Conservation (phyloP, 2,329 filamentous ascomycete genomes). For the Annulohypoxylon truncatum region DNA sequence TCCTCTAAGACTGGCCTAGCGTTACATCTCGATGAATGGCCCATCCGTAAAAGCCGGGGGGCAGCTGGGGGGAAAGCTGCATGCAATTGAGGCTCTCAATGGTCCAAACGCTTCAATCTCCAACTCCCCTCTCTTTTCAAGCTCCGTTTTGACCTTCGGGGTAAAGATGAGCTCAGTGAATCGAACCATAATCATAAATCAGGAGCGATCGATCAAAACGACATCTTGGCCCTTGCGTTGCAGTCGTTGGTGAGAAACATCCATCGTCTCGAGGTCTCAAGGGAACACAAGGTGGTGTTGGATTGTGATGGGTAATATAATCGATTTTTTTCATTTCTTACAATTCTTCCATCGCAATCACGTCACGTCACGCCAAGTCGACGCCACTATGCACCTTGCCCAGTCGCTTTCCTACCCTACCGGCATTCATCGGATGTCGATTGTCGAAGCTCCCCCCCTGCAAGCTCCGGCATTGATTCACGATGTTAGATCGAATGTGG, state of each 20-base stretch:
- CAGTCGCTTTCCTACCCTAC: conserved; percentile 26
- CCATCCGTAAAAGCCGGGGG: conserved; percentile 37
- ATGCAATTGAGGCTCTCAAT: conserved; percentile 40
- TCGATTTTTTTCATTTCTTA: conserved; percentile 14
- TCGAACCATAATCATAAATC: background rate
- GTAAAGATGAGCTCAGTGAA: conserved; percentile 24
- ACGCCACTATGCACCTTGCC: conserved; percentile 35
- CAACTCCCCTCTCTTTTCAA: conserved; percentile 2
- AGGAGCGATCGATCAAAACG: conserved; percentile 5
- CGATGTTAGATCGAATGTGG: conserved; percentile 34
- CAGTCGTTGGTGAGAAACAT: conserved; percentile 1
- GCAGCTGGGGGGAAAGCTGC: conserved; percentile 31
- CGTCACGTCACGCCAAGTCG: conserved; percentile 38
- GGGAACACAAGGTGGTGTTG: background rate
- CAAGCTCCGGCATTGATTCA: conserved; percentile 39
- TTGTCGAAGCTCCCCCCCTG: conserved; percentile 26
- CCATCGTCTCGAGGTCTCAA: background rate
- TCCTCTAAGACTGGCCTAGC: conserved; percentile 35
- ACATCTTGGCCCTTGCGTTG: background rate
- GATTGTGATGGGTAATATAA: conserved; percentile 23
- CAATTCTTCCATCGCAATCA: conserved; percentile 18
- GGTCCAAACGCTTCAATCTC: conserved; percentile 20
- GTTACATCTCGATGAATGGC: conserved; percentile 29
- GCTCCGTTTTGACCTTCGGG: conserved; percentile 17
- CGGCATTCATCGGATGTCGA: conserved; percentile 34